Evolutionary conservation across 768 basidiomycete genomes (phyloP).

Genomic region (Mycena chlorophos): DNA sequence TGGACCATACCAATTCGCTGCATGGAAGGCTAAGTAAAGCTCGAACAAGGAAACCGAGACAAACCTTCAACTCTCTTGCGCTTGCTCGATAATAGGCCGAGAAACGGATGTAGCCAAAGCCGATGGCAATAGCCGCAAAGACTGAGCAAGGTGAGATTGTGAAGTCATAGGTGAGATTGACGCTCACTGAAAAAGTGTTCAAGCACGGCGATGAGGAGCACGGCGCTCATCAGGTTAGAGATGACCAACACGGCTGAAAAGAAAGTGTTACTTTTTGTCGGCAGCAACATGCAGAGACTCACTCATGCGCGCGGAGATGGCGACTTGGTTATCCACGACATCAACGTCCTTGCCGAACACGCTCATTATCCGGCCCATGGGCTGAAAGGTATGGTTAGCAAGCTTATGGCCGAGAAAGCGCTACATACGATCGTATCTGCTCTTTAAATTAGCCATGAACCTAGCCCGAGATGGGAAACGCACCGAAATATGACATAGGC

Average conservation of each 20-base stretch:
- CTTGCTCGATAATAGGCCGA: constrained; percentile 69
- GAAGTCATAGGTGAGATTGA: not conserved
- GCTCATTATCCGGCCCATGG: constrained; percentile 59
- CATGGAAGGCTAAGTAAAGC: not conserved
- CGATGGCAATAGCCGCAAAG: constrained; percentile 52
- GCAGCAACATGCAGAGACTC: constrained; percentile 25
- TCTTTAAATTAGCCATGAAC: not conserved
- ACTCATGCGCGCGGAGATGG: constrained; percentile 60
- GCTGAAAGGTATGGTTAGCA: constrained; percentile 43
- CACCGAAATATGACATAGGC: constrained; percentile 80
- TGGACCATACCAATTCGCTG: constrained; percentile 32
- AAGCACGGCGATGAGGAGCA: constrained; percentile 57
- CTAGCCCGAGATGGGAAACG: constrained; percentile 13
- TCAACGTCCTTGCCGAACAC: constrained; percentile 70
- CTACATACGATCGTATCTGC: constrained; percentile 16
- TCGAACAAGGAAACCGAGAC: not conserved
- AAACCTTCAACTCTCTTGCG: constrained; percentile 66
- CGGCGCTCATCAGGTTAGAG: constrained; percentile 49
- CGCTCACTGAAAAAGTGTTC: constrained; percentile 62
- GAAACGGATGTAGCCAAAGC: constrained; percentile 63
- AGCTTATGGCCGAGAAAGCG: not conserved
- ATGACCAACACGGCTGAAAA: constrained; percentile 49
- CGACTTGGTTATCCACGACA: constrained; percentile 61
- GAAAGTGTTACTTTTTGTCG: constrained; percentile 1
- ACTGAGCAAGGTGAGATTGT: constrained; percentile 36